A percentile compares a stretch with the other conserved stretches of the same genome.
phyloP scores from a whole-genome alignment of 1,139 yeast genomes.

The Yamadazyma diospyri region DNA sequence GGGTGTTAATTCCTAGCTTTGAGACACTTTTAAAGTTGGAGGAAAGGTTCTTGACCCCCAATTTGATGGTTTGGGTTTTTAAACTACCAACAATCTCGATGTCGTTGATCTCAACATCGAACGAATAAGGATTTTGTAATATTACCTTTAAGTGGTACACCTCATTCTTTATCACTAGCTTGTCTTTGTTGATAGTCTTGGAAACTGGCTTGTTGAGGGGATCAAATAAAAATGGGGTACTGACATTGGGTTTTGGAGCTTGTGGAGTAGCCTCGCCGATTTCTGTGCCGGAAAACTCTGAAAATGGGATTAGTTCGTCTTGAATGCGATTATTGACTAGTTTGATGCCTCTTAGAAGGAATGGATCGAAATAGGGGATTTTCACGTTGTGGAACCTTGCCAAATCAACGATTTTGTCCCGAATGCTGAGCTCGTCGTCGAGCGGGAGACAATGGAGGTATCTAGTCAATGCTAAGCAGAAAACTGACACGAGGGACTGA shows the following conservation, averaged over 20 bases:
- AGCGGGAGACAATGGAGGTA: slow-evolving; percentile 46
- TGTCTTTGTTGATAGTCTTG: slow-evolving; percentile 21
- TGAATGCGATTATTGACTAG: slow-evolving; percentile 23
- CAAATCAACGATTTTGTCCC: slow-evolving; percentile 25
- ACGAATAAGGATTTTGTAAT: slow-evolving; percentile 79
- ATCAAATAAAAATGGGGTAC: slow-evolving; percentile 26
- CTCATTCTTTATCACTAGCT: slow-evolving; percentile 53
- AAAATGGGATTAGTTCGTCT: slow-evolving; percentile 33
- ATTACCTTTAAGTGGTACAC: slow-evolving; percentile 49
- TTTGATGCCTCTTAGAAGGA: slow-evolving; percentile 51
- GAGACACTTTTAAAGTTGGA: slow-evolving; percentile 3
- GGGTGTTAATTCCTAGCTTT: slow-evolving; percentile 11
- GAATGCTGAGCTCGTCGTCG: slow-evolving; percentile 34
- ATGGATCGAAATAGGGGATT: slow-evolving; percentile 68
- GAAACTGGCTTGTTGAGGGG: slow-evolving; percentile 22
- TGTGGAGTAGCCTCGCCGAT: slow-evolving; percentile 7
- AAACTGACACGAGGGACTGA: slow-evolving; percentile 43
- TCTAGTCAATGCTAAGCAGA: slow-evolving; percentile 52
- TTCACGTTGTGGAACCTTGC: slow-evolving; percentile 15
- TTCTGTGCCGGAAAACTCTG: slow-evolving; percentile 17
- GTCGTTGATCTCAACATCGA: slow-evolving; percentile 62
- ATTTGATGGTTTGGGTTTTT: slow-evolving; percentile 26
- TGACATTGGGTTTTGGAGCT: slow-evolving; percentile 4
- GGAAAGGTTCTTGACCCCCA: slow-evolving; percentile 7
- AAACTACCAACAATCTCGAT: slow-evolving; percentile 39